Conservation (phyloP, 1,284 basidiomycete species). For the Pyrrhoderma lamaoense region DNA sequence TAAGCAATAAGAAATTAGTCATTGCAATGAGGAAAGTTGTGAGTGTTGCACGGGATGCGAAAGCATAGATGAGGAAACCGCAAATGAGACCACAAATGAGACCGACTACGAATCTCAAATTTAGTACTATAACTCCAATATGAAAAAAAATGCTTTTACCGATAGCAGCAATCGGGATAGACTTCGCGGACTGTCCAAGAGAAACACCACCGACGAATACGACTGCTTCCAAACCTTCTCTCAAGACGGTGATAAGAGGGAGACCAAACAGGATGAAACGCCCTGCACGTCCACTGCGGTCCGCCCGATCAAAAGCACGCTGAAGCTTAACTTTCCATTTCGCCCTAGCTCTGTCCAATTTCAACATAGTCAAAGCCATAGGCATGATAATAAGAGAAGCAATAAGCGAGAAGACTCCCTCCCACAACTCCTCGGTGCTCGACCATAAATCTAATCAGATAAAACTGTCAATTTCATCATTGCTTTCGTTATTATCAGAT, state of each 20-base stretch:
- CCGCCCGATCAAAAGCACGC: conserved; percentile 60
- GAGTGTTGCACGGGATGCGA: conserved; percentile 65
- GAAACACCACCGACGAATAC: conserved; percentile 92
- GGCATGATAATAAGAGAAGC: conserved; percentile 77
- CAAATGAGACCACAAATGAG: conserved; percentile 65
- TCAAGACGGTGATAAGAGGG: conserved; percentile 83
- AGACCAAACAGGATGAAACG: conserved; percentile 86
- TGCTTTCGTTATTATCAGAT: too few relatives aligned
- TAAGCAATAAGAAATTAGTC: conserved; percentile 84
- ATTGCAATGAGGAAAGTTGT: conserved; percentile 81
- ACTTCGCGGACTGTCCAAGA: conserved; percentile 68
- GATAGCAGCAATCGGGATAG: conserved; percentile 86
- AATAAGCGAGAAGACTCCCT: conserved; percentile 72
- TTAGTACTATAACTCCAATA: too few relatives aligned
- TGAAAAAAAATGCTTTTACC: too few relatives aligned
- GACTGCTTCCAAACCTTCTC: conserved; percentile 91
- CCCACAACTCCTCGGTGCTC: conserved; percentile 71
- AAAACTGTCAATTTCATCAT: too few relatives aligned
- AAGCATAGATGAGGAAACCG: conserved; percentile 68
- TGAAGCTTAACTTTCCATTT: conserved; percentile 89
- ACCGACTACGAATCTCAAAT: conserved; percentile 38
- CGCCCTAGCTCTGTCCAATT: conserved; percentile 69
- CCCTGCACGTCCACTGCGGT: conserved; percentile 42
- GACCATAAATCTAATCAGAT: conserved; percentile 46
- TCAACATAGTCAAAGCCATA: conserved; percentile 75